phyloP scores from a whole-genome alignment of 2,329 filamentous ascomycete species.

The Malbranchea cinnamomea region DNA sequence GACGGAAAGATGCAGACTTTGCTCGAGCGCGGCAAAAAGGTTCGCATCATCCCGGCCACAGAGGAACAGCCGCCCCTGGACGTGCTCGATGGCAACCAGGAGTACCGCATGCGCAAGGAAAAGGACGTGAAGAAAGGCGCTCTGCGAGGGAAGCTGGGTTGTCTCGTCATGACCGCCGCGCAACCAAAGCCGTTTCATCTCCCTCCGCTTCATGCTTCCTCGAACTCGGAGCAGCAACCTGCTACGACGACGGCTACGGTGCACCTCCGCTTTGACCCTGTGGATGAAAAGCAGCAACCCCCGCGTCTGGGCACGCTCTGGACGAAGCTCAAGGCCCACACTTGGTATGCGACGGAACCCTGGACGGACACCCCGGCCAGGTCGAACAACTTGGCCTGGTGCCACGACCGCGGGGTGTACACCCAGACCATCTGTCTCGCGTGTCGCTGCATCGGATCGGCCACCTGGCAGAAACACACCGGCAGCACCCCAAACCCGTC shows the following conservation, averaged over 20 bases:
- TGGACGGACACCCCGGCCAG: conserved; percentile 36
- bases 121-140: conserved; percentile 46
- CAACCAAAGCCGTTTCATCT: conserved; percentile 44
- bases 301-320: conserved; percentile 38
- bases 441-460: conserved; percentile 40
- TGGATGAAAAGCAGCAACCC: conserved; percentile 32
- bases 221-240: conserved; percentile 18
- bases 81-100: conserved; percentile 30
- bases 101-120: conserved; percentile 41
- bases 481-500: conserved; percentile 18
- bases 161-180: conserved; percentile 39
- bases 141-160: conserved; percentile 42
- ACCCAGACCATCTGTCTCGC: conserved; percentile 38
- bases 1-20: conserved; percentile 30
- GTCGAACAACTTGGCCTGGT: conserved; percentile 23
- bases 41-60: conserved; percentile 44
- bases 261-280: conserved; percentile 46
- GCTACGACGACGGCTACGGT: conserved; percentile 38
- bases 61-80: conserved; percentile 45
- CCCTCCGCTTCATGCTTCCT: conserved; percentile 15
- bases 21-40: conserved; percentile 37
- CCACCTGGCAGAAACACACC: conserved; percentile 39
- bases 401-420: conserved; percentile 37
- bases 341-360: conserved; percentile 40
- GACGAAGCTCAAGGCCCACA: conserved; percentile 42